These are phyloP conservation scores for Insectozyma bohioensis DNA, from an alignment of 1,139 yeast genomes.

Conservation along the genomic window DNA sequence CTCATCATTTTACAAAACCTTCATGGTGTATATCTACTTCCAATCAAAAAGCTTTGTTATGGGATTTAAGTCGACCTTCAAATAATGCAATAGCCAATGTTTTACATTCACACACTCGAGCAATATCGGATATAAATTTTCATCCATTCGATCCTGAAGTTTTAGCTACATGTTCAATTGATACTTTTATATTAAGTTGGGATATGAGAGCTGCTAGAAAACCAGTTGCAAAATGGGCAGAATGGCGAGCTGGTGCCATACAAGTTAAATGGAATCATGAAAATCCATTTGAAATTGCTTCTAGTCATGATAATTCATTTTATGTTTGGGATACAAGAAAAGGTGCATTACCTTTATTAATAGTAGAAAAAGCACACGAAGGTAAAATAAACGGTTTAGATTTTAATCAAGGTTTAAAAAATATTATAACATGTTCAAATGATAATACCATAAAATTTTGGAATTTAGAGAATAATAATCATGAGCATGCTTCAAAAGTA, in stretches of 20 bases:
- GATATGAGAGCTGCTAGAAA: conserved; percentile 76
- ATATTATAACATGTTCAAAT: conserved; percentile 78
- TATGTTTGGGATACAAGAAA: conserved; percentile 87
- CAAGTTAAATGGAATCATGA: conserved; percentile 92
- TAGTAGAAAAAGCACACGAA: conserved; percentile 64
- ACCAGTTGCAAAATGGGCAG: conserved; percentile 80
- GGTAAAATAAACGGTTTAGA: conserved; percentile 89
- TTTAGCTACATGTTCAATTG: conserved; percentile 92
- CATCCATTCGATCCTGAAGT: conserved; percentile 85
- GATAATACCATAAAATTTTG: conserved; percentile 87
- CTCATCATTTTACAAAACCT: conserved; percentile 74
- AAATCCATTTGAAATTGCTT: conserved; percentile 75
- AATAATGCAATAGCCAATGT: conserved; percentile 81
- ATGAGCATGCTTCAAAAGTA: conserved; percentile 18
- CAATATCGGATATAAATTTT: conserved; percentile 93
- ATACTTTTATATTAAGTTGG: conserved; percentile 86
- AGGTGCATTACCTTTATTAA: conserved; percentile 72
- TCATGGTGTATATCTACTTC: conserved; percentile 93
- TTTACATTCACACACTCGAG: conserved; percentile 85
- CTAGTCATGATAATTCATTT: conserved; percentile 79
- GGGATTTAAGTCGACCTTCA: conserved; percentile 84
- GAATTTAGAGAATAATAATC: conserved; percentile 51
- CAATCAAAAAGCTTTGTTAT: conserved; percentile 89
- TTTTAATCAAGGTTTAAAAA: conserved; percentile 61
- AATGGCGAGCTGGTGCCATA: conserved; percentile 92